These are phyloP conservation scores for Rhytidhysteron rufulum DNA, from an alignment of 2,329 filamentous ascomycete species.

Conservation along the genomic window DNA sequence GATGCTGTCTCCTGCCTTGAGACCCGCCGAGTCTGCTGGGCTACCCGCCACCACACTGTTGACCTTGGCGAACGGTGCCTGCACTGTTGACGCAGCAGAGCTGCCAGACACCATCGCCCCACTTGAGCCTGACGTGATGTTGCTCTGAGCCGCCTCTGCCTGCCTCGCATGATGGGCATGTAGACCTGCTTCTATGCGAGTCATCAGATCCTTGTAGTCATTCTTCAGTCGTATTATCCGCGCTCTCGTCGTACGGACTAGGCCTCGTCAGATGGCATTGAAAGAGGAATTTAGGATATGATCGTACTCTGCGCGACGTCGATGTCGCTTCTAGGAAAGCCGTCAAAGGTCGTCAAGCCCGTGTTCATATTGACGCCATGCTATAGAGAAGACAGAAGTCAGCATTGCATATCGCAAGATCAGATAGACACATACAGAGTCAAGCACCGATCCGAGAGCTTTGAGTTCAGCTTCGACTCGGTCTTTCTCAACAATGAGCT, in stretches of 20 bases:
- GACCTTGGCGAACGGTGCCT: slow-evolving; percentile 79
- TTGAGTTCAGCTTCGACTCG: slow-evolving; percentile 81
- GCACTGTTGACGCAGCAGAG: slow-evolving; percentile 35
- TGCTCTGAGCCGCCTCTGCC: slow-evolving; percentile 44
- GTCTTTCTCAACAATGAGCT: slow-evolving; percentile 82
- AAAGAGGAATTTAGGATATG: slow-evolving; percentile 2
- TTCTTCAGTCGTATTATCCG: slow-evolving; percentile 87
- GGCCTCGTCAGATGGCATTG: slow-evolving; percentile 11
- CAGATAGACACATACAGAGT: slow-evolving; percentile 60
- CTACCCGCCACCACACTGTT: slow-evolving; percentile 75
- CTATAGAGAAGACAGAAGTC: slow-evolving; percentile 47
- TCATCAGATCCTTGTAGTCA: slow-evolving; percentile 90
- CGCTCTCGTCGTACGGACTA: slow-evolving; percentile 88
- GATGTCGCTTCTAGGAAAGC: slow-evolving; percentile 87
- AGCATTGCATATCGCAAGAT: slow-evolving; percentile 6
- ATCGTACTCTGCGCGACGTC: slow-evolving; percentile 85
- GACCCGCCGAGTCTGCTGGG: slow-evolving; percentile 77
- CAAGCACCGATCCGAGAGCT: slow-evolving; percentile 79
- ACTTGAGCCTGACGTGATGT: slow-evolving; percentile 33
- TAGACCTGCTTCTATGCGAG: slow-evolving; percentile 75
- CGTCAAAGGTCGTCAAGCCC: slow-evolving; percentile 78
- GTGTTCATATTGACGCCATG: slow-evolving; percentile 94
- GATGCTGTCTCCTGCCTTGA: slow-evolving; percentile 77
- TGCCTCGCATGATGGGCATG: slow-evolving; percentile 83
- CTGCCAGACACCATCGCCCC: slow-evolving; percentile 18